Percentiles rank a stretch among this genome's conserved stretches.
Evolutionary conservation across 129 eudicot genomes (phyloP).

Genomic region (Saussurea involucrata): DNA sequence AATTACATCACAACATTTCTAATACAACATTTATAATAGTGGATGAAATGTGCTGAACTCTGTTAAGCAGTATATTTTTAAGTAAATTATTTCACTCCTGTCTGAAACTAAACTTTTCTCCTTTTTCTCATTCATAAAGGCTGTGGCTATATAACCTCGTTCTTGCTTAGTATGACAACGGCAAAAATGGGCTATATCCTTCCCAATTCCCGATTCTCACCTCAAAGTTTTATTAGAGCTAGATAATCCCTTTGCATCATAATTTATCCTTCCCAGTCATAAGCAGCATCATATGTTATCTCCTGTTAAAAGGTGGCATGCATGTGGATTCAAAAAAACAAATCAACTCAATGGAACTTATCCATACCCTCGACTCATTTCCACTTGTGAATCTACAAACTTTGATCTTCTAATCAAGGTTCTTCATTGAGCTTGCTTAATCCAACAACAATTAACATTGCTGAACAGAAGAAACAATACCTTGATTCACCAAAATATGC

Average conservation of each 20-base stretch:
- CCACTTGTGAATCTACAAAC: constrained; percentile 5
- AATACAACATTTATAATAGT: background rate
- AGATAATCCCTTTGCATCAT: background rate
- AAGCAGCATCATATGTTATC: background rate
- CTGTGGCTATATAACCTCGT: background rate
- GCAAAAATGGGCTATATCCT: background rate
- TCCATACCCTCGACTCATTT: background rate
- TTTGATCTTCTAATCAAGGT: background rate
- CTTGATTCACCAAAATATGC: background rate
- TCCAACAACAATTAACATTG: background rate
- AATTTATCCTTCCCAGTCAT: background rate
- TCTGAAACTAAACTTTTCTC: background rate
- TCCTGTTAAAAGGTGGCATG: background rate
- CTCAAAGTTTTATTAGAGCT: background rate
- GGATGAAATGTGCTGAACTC: background rate
- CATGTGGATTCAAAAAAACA: background rate
- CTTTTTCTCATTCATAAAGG: background rate
- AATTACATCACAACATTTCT: background rate
- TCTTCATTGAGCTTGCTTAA: constrained; percentile 1
- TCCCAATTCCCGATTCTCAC: background rate
- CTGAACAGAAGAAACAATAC: background rate
- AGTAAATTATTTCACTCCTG: background rate
- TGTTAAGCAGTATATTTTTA: background rate
- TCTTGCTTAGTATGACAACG: background rate
- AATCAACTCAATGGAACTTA: background rate